These are phyloP conservation scores for Myotisia sp. DNA, from an alignment of 2,329 filamentous ascomycete genomes.

Conservation along the genomic window DNA sequence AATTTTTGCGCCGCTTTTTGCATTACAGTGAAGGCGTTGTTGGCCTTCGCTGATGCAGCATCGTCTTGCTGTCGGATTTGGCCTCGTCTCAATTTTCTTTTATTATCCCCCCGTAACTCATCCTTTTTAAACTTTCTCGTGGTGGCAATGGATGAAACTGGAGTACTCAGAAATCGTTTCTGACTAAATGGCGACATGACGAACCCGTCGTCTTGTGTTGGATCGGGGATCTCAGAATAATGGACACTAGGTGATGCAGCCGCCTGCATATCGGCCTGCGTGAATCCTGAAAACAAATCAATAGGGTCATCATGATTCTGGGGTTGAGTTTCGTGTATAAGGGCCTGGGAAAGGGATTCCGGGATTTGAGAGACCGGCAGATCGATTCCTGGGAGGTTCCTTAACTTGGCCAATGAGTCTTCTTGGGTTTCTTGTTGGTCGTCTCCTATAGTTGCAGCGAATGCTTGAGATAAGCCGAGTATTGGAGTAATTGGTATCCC, in stretches of 20 bases:
- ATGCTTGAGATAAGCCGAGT: slow-evolving; percentile 74
- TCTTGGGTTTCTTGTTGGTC: slow-evolving; percentile 32
- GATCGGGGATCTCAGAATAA: slow-evolving; percentile 54
- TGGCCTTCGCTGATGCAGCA: slow-evolving; percentile 25
- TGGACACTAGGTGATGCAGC: slow-evolving; percentile 24
- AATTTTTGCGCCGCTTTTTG: slow-evolving; percentile 44
- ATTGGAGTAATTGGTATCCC: slow-evolving; percentile 34
- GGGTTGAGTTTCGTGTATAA: slow-evolving; percentile 44
- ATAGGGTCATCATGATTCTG: slow-evolving; percentile 24
- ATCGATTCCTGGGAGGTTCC: slow-evolving; percentile 38
- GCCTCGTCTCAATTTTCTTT: slow-evolving; percentile 32
- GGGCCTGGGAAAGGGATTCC: slow-evolving; percentile 48
- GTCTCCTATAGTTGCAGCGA: slow-evolving; percentile 73
- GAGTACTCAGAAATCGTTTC: slow-evolving; percentile 47
- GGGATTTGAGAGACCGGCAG: slow-evolving; percentile 46
- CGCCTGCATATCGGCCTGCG: slow-evolving; percentile 21
- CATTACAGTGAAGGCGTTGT: slow-evolving; percentile 55
- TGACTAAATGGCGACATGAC: slow-evolving; percentile 57
- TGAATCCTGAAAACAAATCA: slow-evolving; percentile 32
- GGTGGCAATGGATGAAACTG: slow-evolving; percentile 54
- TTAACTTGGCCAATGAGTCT: slow-evolving; percentile 39
- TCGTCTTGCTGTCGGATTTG: slow-evolving; percentile 29
- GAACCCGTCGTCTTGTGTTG: slow-evolving; percentile 70
- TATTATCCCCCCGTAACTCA: too few species aligned
- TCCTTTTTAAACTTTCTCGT: slow-evolving; percentile 49